Evolutionary conservation across 2,329 filamentous ascomycete genomes (phyloP).

Genomic region (Trichoderma sp.): DNA sequence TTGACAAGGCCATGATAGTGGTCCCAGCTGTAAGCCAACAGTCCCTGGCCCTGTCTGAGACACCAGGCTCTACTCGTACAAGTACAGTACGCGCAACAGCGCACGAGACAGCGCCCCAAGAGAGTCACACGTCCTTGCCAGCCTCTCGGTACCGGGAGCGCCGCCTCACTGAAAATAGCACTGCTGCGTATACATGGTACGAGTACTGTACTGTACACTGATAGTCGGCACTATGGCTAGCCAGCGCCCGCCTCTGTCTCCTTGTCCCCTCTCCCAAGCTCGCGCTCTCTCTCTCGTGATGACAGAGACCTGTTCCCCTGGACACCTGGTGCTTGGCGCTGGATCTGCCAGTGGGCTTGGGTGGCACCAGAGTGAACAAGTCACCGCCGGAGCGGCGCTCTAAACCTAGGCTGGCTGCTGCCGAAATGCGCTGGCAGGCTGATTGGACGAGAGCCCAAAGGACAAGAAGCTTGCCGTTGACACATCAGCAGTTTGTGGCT

Average conservation of each 20-base stretch:
- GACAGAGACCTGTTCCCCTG: constrained; percentile 10
- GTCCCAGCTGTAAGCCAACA: constrained; percentile 11
- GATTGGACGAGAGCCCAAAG: constrained; percentile 17
- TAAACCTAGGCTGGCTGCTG: constrained; percentile 15
- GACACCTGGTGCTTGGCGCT: constrained; percentile 5
- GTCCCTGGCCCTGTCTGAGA: constrained; percentile 9
- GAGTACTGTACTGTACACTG: not conserved
- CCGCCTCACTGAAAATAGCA: constrained; percentile 20
- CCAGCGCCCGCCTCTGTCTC: not conserved
- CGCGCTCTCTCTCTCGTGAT: constrained; percentile 2
- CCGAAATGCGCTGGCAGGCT: constrained; percentile 18
- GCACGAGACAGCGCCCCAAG: not conserved
- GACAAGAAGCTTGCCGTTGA: constrained; percentile 14
- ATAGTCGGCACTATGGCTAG: not conserved
- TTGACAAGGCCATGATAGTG: not conserved
- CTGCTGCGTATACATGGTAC: not conserved
- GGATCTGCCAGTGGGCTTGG: constrained; percentile 14
- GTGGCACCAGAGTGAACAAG: constrained; percentile 17
- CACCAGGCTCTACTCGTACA: not conserved
- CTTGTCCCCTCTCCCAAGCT: not conserved
- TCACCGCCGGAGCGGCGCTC: constrained; percentile 19
- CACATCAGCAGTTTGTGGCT: constrained; percentile 16
- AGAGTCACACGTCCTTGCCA: not conserved
- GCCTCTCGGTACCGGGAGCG: constrained; percentile 5
- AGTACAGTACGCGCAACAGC: not conserved